These are phyloP conservation scores for Neurospora sp. DNA, from an alignment of 495 filamentous ascomycete species.

Conservation along the genomic window DNA sequence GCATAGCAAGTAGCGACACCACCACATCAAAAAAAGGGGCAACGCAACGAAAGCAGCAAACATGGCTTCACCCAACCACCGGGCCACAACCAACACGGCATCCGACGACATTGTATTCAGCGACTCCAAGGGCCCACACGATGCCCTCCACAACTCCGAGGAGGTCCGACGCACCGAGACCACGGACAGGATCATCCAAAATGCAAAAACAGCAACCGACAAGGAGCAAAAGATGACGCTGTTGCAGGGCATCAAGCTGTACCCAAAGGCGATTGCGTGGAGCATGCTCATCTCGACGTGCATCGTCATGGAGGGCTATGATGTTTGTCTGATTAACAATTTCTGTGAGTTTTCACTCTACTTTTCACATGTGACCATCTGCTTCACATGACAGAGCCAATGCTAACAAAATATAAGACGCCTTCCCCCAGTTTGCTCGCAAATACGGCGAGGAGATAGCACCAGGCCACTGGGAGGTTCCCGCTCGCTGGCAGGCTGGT, in stretches of 20 bases:
- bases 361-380: background rate
- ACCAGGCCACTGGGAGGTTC: constrained; percentile 54
- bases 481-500: constrained; percentile 68
- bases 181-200: constrained; percentile 31
- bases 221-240: constrained; percentile 48
- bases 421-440: constrained; percentile 51
- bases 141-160: constrained; percentile 1
- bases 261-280: constrained; percentile 50
- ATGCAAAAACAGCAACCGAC: constrained; percentile 36
- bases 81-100: background rate
- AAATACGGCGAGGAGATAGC: constrained; percentile 53
- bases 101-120: constrained; percentile 1
- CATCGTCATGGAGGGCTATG: constrained; percentile 59
- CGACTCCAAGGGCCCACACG: background rate
- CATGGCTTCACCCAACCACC: background rate
- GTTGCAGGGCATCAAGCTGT: constrained; percentile 40
- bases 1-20: background rate
- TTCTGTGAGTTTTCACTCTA: constrained; percentile 28
- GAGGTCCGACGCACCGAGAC: constrained; percentile 13
- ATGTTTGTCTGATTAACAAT: constrained; percentile 49
- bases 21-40: background rate
- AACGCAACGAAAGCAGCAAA: background rate
- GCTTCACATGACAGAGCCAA: background rate
- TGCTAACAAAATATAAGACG: constrained; percentile 20
- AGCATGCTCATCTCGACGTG: constrained; percentile 50